These are phyloP conservation scores for Hypoxylon intermedium DNA, from an alignment of 495 filamentous ascomycete genomes.

Conservation along the genomic window DNA sequence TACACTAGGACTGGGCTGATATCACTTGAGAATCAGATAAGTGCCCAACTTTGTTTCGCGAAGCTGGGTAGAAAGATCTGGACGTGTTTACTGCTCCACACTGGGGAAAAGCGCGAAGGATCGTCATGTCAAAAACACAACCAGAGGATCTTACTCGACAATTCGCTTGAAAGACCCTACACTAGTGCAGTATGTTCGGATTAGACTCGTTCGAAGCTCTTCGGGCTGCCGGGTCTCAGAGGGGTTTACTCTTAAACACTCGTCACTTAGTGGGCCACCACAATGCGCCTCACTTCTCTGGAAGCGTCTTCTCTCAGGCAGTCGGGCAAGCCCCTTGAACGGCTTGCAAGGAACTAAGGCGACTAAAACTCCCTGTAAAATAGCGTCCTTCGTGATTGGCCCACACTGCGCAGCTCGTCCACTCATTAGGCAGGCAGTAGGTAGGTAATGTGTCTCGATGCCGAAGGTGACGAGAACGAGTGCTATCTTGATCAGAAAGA, in stretches of 20 bases:
- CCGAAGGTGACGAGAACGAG: background rate
- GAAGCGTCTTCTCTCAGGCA: too few relatives aligned
- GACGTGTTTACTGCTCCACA: constrained; percentile 12
- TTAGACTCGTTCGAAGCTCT: constrained; percentile 2
- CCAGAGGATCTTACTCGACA: constrained; percentile 28
- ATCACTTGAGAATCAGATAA: constrained; percentile 9
- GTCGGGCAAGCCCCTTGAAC: too few relatives aligned
- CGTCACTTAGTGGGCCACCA: constrained; percentile 17
- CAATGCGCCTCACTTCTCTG: constrained; percentile 31
- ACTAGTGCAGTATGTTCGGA: constrained; percentile 11
- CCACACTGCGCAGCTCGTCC: constrained; percentile 23
- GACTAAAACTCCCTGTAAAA: constrained; percentile 34
- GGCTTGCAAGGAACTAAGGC: too few relatives aligned
- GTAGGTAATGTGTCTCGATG: background rate
- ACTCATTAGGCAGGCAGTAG: background rate
- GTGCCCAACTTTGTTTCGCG: constrained; percentile 17
- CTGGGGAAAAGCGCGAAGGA: constrained; percentile 10
- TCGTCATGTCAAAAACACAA: constrained; percentile 11
- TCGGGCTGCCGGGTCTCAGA: constrained; percentile 22
- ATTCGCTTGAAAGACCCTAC: constrained; percentile 7
- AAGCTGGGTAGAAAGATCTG: constrained; percentile 29
- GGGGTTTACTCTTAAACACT: constrained; percentile 25
- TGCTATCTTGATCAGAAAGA: constrained; percentile 16
- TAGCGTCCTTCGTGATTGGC: constrained; percentile 12
- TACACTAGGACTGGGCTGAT: constrained; percentile 27